Conservation (phyloP, 371 early-diverging fungal genomes). For the Mortierella sp. region DNA sequence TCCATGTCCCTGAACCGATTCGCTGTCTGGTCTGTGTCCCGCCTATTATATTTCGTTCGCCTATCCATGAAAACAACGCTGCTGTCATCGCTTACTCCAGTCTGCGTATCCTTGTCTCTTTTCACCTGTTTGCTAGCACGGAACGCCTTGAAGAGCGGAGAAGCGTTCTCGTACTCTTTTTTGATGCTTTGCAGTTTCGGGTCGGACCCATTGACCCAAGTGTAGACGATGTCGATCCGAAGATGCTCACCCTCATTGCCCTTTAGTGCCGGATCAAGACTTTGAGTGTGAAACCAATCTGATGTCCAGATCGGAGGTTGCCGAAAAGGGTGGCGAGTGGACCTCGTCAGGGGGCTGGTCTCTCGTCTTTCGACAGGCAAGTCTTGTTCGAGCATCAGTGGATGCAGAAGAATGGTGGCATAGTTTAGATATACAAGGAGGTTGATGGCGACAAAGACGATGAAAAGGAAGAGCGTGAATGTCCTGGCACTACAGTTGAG, state of each 20-base stretch:
- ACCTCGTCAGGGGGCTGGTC: slow-evolving; percentile 4
- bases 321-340: slow-evolving; percentile 20
- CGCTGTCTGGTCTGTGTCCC: slow-evolving; percentile 14
- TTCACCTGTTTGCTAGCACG: neutral
- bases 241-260: slow-evolving; percentile 15
- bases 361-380: slow-evolving; percentile 12
- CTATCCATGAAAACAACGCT: no score
- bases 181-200: slow-evolving; percentile 17
- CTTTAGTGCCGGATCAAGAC: slow-evolving; percentile 11
- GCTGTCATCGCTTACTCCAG: no score
- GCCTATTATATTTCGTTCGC: neutral
- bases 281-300: slow-evolving; percentile 12
- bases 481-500: slow-evolving; percentile 8
- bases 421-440: slow-evolving; percentile 31
- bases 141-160: slow-evolving; percentile 22
- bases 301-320: slow-evolving; percentile 15
- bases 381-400: neutral
- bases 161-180: slow-evolving; percentile 15
- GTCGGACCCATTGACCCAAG: slow-evolving; percentile 54
- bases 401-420: neutral
- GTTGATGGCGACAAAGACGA: slow-evolving; percentile 33
- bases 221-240: slow-evolving; percentile 43
- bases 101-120: neutral
- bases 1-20: slow-evolving; percentile 49
- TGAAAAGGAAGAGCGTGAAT: slow-evolving; percentile 14